Conservation (phyloP, 352 stramenopile species). For the Pythium pyrilobum region DNA sequence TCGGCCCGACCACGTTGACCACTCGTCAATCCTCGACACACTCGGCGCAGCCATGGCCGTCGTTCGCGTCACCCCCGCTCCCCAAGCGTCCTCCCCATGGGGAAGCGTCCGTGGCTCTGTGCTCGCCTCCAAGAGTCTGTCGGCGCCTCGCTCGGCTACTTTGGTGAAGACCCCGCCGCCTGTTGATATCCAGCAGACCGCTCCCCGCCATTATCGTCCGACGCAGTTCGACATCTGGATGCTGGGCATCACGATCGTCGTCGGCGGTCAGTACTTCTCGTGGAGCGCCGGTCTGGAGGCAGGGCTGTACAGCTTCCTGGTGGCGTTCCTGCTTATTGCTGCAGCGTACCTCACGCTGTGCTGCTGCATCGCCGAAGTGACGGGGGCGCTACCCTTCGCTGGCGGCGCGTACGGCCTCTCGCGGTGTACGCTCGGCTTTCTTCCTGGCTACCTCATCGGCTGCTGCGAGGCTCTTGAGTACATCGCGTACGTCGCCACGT, state of each 20-base stretch:
- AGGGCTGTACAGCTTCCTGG: conserved; percentile 14
- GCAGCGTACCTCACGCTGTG: conserved; percentile 20
- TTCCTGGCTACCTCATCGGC: conserved; percentile 22
- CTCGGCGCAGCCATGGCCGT: no score
- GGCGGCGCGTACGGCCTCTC: conserved; percentile 23
- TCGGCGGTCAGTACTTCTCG: conserved; percentile 24
- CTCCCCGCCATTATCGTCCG: no score
- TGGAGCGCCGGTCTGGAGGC: conserved; percentile 21
- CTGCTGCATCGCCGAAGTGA: conserved; percentile 19
- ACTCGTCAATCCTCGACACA: no score
- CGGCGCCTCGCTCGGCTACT: no score
- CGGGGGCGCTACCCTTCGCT: conserved; percentile 20
- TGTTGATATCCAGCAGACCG: no score
- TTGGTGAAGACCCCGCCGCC: no score
- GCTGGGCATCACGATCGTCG: conserved; percentile 22
- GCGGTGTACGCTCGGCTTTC: conserved; percentile 22
- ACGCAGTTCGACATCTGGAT: no score
- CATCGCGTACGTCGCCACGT: conserved; percentile 19
- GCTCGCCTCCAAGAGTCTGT: no score
- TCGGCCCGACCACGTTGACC: no score
- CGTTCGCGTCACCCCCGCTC: no score
- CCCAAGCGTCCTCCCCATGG: no score
- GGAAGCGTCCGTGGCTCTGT: no score
- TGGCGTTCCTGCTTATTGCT: conserved; percentile 16
- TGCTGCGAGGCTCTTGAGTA: conserved; percentile 22